Evolutionary conservation across 768 basidiomycete genomes (phyloP).

Genomic region (Termitomyces sp.): DNA sequence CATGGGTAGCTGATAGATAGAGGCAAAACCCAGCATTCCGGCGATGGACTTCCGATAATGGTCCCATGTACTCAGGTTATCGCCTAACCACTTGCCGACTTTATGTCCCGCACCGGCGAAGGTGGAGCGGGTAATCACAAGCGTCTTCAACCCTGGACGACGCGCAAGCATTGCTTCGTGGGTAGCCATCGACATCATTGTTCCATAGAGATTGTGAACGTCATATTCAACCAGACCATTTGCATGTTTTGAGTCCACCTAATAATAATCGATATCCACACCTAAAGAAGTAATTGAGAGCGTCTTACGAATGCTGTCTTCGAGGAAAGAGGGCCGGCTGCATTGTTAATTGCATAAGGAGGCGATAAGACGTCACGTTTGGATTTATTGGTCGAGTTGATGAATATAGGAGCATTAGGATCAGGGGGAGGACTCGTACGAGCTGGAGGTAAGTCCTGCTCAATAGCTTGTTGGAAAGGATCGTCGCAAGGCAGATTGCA

Average conservation of each 20-base stretch:
- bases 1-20: slow-evolving; percentile 68
- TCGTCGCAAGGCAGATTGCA: slow-evolving; percentile 58
- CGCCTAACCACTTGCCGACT: slow-evolving; percentile 75
- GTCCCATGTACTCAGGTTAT: slow-evolving; percentile 55
- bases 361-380: slow-evolving; percentile 41
- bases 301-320: slow-evolving; percentile 48
- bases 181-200: slow-evolving; percentile 66
- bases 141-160: slow-evolving; percentile 52
- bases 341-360: slow-evolving; percentile 57
- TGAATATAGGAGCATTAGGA: slow-evolving; percentile 50
- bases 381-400: slow-evolving; percentile 13
- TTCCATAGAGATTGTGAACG: slow-evolving; percentile 64
- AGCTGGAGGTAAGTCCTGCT: slow-evolving; percentile 49
- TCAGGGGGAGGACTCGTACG: slow-evolving; percentile 45
- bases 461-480: slow-evolving; percentile 51
- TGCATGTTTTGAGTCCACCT: slow-evolving; percentile 45
- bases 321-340: slow-evolving; percentile 45
- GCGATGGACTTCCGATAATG: slow-evolving; percentile 58
- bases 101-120: slow-evolving; percentile 62
- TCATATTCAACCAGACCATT: slow-evolving; percentile 60
- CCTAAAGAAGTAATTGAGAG: background rate
- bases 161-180: slow-evolving; percentile 57
- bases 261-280: background rate
- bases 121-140: slow-evolving; percentile 71
- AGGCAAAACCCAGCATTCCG: slow-evolving; percentile 63